These are phyloP conservation scores for Neltuma alba DNA, from an alignment of 306 rosid genomes.

Conservation along the genomic window DNA sequence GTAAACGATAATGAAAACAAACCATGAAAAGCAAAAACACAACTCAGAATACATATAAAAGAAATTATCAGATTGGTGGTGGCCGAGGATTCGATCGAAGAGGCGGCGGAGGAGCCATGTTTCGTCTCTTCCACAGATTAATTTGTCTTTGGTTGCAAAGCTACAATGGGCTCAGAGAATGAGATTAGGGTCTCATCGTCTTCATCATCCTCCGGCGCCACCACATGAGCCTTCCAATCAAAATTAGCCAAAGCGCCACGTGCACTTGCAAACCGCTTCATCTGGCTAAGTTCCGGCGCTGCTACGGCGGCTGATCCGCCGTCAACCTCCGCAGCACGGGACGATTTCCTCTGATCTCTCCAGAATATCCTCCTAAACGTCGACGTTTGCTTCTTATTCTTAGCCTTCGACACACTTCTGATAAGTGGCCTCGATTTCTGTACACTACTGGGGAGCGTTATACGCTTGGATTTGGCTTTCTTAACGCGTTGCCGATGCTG, in stretches of 20 bases:
- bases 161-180: neutral
- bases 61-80: neutral
- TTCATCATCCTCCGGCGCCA: neutral
- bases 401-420: neutral
- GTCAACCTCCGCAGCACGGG: neutral
- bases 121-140: slow-evolving; percentile 2
- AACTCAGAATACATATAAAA: neutral
- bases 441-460: neutral
- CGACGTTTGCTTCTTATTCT: neutral
- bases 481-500: neutral
- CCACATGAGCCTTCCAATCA: neutral
- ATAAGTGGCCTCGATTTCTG: neutral
- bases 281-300: neutral
- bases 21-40: neutral
- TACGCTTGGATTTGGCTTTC: neutral
- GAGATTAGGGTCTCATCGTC: neutral
- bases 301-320: neutral
- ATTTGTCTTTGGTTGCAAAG: neutral
- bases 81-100: neutral
- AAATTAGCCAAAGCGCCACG: neutral
- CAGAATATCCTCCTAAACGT: neutral
- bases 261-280: neutral
- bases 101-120: neutral
- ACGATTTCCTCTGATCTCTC: neutral
- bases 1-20: neutral